Percentiles rank a stretch among this genome's conserved stretches.
Conservation (phyloP, 2,329 filamentous ascomycete genomes). For the Ploettnerulaceae sp. region DNA sequence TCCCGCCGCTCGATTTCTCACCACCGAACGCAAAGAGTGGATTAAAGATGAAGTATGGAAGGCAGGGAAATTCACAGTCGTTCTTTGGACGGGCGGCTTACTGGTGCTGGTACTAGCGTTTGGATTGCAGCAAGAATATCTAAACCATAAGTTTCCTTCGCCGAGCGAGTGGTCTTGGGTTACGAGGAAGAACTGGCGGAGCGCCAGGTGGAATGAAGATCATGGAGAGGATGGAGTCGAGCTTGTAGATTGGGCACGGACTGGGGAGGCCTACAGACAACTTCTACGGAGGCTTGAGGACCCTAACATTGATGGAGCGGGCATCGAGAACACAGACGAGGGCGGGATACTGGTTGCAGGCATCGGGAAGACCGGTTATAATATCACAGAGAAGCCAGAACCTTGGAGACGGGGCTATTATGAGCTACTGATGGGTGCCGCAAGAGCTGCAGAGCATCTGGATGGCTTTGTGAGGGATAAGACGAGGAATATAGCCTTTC, state of each 20-base stretch:
- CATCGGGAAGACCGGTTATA: conserved; percentile 42
- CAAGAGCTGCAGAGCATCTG: conserved; percentile 71
- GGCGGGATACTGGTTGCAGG: conserved; percentile 51
- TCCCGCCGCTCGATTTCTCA: conserved; percentile 60
- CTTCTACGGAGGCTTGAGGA: conserved; percentile 67
- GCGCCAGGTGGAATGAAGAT: conserved; percentile 37
- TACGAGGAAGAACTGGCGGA: conserved; percentile 63
- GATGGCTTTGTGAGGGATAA: conserved; percentile 73
- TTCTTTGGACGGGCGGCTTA: conserved; percentile 58
- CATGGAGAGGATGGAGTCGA: conserved; percentile 16
- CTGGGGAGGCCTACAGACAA: conserved; percentile 55
- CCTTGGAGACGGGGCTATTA: conserved; percentile 84
- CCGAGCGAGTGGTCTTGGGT: conserved; percentile 75
- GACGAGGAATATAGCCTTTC: conserved; percentile 61
- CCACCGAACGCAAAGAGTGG: conserved; percentile 70
- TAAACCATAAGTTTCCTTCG: conserved; percentile 73
- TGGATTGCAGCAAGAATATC: conserved; percentile 65
- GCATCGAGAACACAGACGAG: conserved; percentile 47
- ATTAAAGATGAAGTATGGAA: conserved; percentile 66
- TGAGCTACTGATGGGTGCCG: conserved; percentile 72
- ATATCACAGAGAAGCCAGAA: conserved; percentile 59
- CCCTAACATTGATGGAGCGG: conserved; percentile 60
- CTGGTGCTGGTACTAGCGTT: conserved; percentile 57
- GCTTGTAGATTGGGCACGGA: conserved; percentile 58
- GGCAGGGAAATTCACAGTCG: conserved; percentile 62